Evolutionary conservation across 352 stramenopile genomes (phyloP).

Genomic region (Pythium dissimile): DNA sequence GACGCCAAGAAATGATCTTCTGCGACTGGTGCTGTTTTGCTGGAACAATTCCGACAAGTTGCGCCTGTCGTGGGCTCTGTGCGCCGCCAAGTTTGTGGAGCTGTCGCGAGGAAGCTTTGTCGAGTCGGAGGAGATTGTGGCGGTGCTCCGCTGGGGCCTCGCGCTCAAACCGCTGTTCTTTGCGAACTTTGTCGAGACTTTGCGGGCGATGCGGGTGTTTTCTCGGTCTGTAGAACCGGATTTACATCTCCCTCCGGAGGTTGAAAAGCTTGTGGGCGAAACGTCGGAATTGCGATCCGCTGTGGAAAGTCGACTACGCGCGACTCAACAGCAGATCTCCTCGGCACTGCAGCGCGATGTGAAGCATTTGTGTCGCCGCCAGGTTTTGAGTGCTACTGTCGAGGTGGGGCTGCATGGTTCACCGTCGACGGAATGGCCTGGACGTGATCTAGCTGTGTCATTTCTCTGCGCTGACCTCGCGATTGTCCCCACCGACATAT

Average conservation of each 20-base stretch:
- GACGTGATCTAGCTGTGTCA: too few relatives aligned
- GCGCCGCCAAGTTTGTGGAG: constrained; percentile 38
- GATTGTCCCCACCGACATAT: neutral
- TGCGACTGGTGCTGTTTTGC: constrained; percentile 42
- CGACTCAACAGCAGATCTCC: neutral
- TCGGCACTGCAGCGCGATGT: neutral
- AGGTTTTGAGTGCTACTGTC: too few relatives aligned
- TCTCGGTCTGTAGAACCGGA: constrained; percentile 25
- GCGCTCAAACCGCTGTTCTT: constrained; percentile 45
- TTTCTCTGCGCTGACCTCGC: too few relatives aligned
- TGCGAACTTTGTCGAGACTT: constrained; percentile 30
- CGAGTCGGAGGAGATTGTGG: constrained; percentile 17
- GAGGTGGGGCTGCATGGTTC: too few relatives aligned
- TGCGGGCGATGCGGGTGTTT: constrained; percentile 28
- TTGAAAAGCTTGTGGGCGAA: neutral
- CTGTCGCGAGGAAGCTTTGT: constrained; percentile 20
- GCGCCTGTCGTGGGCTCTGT: constrained; percentile 31
- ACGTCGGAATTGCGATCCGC: neutral
- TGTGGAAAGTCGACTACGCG: neutral
- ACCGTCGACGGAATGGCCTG: too few relatives aligned
- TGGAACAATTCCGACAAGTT: constrained; percentile 34
- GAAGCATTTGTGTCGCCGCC: neutral
- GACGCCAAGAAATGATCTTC: neutral
- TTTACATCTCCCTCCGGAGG: constrained; percentile 1
- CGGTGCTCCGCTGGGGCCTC: constrained; percentile 38